Conservation (phyloP, 2,329 filamentous ascomycete genomes). For the Chalaropsis thielavioides region DNA sequence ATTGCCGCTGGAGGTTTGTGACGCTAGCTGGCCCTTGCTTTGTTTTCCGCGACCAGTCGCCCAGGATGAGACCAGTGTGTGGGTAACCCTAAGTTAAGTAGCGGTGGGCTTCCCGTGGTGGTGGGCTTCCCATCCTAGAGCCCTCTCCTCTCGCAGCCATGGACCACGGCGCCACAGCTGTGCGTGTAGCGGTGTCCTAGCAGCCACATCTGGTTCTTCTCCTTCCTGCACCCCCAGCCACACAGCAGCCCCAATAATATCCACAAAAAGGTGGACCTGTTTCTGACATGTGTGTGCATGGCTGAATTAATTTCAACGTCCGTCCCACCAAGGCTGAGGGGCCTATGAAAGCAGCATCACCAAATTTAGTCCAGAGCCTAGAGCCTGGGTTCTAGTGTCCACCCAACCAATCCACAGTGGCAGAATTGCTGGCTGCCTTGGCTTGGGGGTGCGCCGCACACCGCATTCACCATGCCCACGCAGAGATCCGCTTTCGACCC, state of each 20-base stretch:
- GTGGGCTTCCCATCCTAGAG: too few species aligned
- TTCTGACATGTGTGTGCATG: not conserved
- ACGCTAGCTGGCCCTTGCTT: not conserved
- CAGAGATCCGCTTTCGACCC: not conserved
- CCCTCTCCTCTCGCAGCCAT: too few species aligned
- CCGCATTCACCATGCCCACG: too few species aligned
- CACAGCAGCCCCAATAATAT: not conserved
- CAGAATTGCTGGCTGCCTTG: too few species aligned
- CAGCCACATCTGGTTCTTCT: too few species aligned
- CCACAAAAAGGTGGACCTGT: not conserved
- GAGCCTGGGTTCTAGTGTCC: not conserved
- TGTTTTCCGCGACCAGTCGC: not conserved
- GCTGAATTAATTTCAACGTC: conserved; percentile 1
- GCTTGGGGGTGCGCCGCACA: too few species aligned
- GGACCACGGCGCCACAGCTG: not conserved
- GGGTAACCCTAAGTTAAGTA: not conserved
- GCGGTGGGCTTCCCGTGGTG: too few species aligned
- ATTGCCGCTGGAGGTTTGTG: not conserved
- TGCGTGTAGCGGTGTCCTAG: too few species aligned
- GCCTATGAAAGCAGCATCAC: not conserved
- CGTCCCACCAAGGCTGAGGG: not conserved
- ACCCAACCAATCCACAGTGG: not conserved
- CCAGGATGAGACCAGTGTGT: too few species aligned
- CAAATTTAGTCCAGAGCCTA: not conserved
- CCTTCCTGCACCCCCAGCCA: too few species aligned